Conservation (phyloP, 345 rosid species). For the Populus davidiana region DNA sequence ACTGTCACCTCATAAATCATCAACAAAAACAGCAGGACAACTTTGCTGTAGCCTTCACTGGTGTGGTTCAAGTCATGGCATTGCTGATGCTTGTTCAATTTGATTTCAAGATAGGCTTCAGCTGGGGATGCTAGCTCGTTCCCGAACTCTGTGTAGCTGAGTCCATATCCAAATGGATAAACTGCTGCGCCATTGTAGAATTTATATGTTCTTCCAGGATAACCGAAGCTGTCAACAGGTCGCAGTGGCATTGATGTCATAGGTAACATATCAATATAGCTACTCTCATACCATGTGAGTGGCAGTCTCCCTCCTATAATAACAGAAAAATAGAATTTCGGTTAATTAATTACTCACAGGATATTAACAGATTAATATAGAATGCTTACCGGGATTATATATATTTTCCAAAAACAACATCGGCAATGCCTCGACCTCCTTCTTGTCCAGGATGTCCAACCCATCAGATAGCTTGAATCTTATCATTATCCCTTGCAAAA, state of each 20-base stretch:
- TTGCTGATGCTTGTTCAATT: slow-evolving; percentile 10
- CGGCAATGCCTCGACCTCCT: slow-evolving; percentile 65
- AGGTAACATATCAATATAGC: slow-evolving; percentile 35
- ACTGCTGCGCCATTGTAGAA: slow-evolving; percentile 47
- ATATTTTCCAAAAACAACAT: slow-evolving; percentile 52
- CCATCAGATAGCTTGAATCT: slow-evolving; percentile 46
- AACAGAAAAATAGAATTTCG: not conserved
- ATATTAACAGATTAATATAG: not conserved
- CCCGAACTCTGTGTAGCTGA: slow-evolving; percentile 40
- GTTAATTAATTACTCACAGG: no score
- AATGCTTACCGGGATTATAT: slow-evolving; percentile 54
- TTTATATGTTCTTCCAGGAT: slow-evolving; percentile 57
- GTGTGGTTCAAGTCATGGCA: slow-evolving; percentile 19
- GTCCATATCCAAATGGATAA: slow-evolving; percentile 48
- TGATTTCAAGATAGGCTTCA: not conserved
- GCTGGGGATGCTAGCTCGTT: not conserved
- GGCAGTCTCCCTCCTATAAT: slow-evolving; percentile 51
- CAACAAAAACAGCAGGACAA: slow-evolving; percentile 9
- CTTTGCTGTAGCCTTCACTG: not conserved
- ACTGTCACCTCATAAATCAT: slow-evolving; percentile 16
- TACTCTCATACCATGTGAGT: slow-evolving; percentile 39
- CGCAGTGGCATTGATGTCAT: slow-evolving; percentile 58
- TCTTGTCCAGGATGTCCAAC: slow-evolving; percentile 66
- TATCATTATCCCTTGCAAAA: slow-evolving; percentile 36
- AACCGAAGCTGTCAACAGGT: slow-evolving; percentile 35